Evolutionary conservation across 352 stramenopile genomes (phyloP).

Genomic region (Pythium coloratum): DNA sequence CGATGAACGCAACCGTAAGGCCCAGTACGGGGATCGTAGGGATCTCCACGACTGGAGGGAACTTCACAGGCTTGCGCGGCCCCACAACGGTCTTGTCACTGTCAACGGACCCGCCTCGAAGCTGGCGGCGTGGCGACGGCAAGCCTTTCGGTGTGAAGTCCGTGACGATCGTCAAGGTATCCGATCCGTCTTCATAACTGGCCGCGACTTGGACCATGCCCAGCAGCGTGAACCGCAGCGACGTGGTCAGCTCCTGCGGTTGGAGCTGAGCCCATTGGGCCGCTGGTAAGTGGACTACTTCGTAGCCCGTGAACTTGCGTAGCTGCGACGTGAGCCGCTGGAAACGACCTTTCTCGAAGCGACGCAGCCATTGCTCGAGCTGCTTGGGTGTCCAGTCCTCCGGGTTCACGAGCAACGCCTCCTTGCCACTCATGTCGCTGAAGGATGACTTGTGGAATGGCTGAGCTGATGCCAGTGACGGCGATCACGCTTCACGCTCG

Average conservation of each 20-base stretch:
- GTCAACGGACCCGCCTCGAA: conserved; percentile 16
- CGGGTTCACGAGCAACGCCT: conserved; percentile 68
- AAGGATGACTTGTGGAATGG: conserved; percentile 1
- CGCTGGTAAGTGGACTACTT: conserved; percentile 65
- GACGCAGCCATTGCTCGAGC: conserved; percentile 25
- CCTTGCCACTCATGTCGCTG: conserved; percentile 31
- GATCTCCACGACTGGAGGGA: conserved; percentile 79
- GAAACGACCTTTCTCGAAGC: conserved; percentile 65
- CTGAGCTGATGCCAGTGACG: conserved; percentile 13
- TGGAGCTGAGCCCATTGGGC: conserved; percentile 53
- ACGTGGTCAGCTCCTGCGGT: conserved; percentile 60
- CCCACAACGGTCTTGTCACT: conserved; percentile 5
- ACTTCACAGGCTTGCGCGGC: conserved; percentile 47
- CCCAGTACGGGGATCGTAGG: conserved; percentile 62
- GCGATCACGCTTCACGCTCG: neutral
- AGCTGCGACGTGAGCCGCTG: conserved; percentile 52
- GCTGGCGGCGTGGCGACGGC: conserved; percentile 25
- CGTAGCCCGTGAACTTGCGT: conserved; percentile 56
- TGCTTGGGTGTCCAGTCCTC: conserved; percentile 80
- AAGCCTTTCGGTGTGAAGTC: conserved; percentile 53
- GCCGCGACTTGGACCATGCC: conserved; percentile 78
- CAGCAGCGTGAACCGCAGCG: conserved; percentile 79
- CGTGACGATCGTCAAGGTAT: conserved; percentile 56
- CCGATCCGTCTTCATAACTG: conserved; percentile 36
- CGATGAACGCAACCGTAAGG: conserved; percentile 45